A percentile compares a stretch with the other conserved stretches of the same genome.
These are phyloP conservation scores for Malus fusca DNA, from an alignment of 306 rosid genomes.

Conservation along the genomic window DNA sequence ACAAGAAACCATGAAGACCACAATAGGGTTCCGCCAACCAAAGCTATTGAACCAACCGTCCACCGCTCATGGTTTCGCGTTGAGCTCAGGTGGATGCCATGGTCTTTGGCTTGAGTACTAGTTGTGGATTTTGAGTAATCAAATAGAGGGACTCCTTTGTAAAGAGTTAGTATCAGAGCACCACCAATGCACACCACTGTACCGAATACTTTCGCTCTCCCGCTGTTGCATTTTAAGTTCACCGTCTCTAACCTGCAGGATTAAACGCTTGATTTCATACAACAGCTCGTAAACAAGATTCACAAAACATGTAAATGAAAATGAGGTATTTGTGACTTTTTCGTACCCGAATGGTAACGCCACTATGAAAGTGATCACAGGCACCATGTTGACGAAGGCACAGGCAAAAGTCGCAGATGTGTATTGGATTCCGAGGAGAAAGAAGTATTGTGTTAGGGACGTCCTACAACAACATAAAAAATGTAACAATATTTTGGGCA, in stretches of 20 bases:
- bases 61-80: constrained; percentile 36
- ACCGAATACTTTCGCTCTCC: constrained; percentile 72
- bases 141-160: constrained; percentile 55
- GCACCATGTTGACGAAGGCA: constrained; percentile 81
- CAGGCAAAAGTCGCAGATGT: constrained; percentile 87
- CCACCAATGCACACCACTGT: constrained; percentile 66
- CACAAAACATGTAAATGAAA: neutral
- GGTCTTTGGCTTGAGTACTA: constrained; percentile 12
- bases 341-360: constrained; percentile 82
- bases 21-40: constrained; percentile 51
- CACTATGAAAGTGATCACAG: constrained; percentile 63
- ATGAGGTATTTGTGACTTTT: neutral
- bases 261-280: neutral
- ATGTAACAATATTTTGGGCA: neutral
- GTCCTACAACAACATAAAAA: constrained; percentile 37
- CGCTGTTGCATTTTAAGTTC: constrained; percentile 63
- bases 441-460: constrained; percentile 72
- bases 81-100: constrained; percentile 9
- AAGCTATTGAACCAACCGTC: constrained; percentile 64
- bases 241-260: constrained; percentile 54
- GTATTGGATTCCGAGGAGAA: constrained; percentile 79
- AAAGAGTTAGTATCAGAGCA: constrained; percentile 48
- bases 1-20: constrained; percentile 87
- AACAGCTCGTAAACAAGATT: neutral
- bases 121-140: constrained; percentile 16